phyloP scores from a whole-genome alignment of 768 basidiomycete species.

The Botryobasidium botryosum region DNA sequence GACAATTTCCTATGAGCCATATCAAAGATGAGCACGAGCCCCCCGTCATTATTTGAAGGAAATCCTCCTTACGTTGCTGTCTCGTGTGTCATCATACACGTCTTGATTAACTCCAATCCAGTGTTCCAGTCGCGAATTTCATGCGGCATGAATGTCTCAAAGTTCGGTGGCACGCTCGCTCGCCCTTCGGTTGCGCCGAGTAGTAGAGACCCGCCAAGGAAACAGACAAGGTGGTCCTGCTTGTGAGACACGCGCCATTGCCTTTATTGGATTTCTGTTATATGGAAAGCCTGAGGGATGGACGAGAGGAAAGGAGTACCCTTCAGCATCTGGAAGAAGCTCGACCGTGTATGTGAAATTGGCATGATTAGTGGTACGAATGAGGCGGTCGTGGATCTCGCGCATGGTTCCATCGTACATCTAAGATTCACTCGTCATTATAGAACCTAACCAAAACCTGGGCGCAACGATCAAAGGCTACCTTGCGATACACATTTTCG shows the following conservation, averaged over 20 bases:
- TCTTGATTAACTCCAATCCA: constrained; percentile 66
- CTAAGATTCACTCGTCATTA: no score
- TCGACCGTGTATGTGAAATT: constrained; percentile 69
- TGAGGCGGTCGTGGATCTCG: constrained; percentile 57
- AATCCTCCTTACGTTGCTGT: constrained; percentile 49
- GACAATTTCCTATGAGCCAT: constrained; percentile 46
- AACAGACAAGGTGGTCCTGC: constrained; percentile 93
- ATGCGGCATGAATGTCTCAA: constrained; percentile 38
- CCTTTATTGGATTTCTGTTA: constrained; percentile 22
- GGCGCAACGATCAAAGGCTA: no score
- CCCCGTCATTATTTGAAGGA: not conserved
- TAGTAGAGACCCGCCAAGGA: constrained; percentile 83
- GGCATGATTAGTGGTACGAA: constrained; percentile 41
- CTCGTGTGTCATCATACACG: constrained; percentile 75
- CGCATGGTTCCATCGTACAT: constrained; percentile 84
- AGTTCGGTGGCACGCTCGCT: constrained; percentile 40
- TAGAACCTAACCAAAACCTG: no score
- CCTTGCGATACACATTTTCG: constrained; percentile 62
- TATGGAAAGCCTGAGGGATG: not conserved
- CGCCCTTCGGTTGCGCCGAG: constrained; percentile 66
- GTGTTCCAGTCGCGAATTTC: constrained; percentile 68
- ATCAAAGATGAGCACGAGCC: not conserved
- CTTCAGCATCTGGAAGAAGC: constrained; percentile 35
- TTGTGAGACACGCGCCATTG: constrained; percentile 66
- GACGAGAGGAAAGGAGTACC: constrained; percentile 14